Evolutionary conservation across 441 rosid genomes (phyloP).

Genomic region (Macaranga tanarius): DNA sequence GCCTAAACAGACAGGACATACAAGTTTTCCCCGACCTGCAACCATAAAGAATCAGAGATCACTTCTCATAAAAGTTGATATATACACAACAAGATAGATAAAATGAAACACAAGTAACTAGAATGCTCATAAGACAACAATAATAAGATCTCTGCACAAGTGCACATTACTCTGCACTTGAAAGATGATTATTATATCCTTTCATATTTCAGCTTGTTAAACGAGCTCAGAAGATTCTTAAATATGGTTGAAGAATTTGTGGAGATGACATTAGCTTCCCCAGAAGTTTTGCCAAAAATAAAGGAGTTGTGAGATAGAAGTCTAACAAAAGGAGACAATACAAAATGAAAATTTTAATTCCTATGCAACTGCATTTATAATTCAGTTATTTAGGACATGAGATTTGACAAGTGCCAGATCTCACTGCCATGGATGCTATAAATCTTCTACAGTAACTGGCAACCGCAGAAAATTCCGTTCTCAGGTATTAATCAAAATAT

Average conservation of each 20-base stretch:
- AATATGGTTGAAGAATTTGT: background rate
- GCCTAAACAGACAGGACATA: constrained; percentile 87
- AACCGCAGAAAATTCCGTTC: background rate
- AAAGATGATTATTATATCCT: background rate
- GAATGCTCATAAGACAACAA: background rate
- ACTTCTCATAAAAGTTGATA: background rate
- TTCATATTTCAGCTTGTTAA: background rate
- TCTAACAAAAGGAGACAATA: background rate
- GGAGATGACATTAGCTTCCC: background rate
- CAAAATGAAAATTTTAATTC: background rate
- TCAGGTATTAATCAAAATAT: background rate
- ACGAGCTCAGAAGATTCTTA: background rate
- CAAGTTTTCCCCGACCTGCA: constrained; percentile 92
- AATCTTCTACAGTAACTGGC: background rate
- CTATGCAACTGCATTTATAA: background rate
- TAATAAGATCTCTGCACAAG: background rate
- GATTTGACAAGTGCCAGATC: background rate
- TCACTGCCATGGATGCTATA: background rate
- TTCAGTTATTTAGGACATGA: background rate
- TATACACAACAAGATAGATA: background rate
- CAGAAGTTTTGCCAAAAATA: background rate
- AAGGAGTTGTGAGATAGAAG: background rate
- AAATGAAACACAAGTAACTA: background rate
- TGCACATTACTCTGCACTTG: constrained; percentile 2
- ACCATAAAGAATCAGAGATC: constrained; percentile 12